These are phyloP conservation scores for Fulvia fulva DNA, from an alignment of 2,329 filamentous ascomycete genomes.

Conservation along the genomic window DNA sequence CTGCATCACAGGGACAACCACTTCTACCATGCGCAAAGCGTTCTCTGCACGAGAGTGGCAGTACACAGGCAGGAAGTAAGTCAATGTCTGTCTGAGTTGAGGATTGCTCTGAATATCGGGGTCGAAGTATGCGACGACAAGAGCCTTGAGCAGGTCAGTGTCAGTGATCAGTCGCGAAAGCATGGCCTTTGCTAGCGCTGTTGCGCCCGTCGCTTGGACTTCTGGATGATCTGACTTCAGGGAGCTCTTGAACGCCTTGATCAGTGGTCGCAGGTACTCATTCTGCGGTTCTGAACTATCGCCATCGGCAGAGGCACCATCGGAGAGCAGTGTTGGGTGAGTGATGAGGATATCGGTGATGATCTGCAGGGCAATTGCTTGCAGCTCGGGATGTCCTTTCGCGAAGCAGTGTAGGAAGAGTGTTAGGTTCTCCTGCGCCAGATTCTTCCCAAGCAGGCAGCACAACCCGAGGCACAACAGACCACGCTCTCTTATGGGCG, in stretches of 20 bases:
- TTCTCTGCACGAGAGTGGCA: conserved; percentile 82
- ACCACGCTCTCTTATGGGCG: conserved; percentile 85
- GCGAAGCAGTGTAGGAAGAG: conserved; percentile 95
- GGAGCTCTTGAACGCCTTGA: conserved; percentile 82
- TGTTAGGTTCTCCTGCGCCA: conserved; percentile 86
- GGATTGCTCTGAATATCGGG: conserved; percentile 77
- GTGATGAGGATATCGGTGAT: conserved; percentile 89
- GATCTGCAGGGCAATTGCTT: conserved; percentile 86
- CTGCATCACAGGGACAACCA: conserved; percentile 71
- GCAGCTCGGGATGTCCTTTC: conserved; percentile 84
- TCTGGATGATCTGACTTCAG: conserved; percentile 68
- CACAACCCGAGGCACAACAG: conserved; percentile 86
- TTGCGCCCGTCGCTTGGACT: conserved; percentile 76
- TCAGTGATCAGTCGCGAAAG: conserved; percentile 75
- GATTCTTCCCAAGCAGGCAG: conserved; percentile 82
- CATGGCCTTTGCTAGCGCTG: conserved; percentile 80
- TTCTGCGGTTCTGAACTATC: conserved; percentile 28
- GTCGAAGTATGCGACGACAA: conserved; percentile 83
- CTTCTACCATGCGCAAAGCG: conserved; percentile 71
- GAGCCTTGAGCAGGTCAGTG: conserved; percentile 69
- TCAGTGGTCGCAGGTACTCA: conserved; percentile 56
- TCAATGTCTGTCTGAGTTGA: conserved; percentile 76
- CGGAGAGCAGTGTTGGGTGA: conserved; percentile 73
- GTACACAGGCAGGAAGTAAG: conserved; percentile 93
- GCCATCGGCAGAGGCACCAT: conserved; percentile 36